These are phyloP conservation scores for Akanthomyces muscarius DNA, from an alignment of 2,329 filamentous ascomycete species.

Conservation along the genomic window DNA sequence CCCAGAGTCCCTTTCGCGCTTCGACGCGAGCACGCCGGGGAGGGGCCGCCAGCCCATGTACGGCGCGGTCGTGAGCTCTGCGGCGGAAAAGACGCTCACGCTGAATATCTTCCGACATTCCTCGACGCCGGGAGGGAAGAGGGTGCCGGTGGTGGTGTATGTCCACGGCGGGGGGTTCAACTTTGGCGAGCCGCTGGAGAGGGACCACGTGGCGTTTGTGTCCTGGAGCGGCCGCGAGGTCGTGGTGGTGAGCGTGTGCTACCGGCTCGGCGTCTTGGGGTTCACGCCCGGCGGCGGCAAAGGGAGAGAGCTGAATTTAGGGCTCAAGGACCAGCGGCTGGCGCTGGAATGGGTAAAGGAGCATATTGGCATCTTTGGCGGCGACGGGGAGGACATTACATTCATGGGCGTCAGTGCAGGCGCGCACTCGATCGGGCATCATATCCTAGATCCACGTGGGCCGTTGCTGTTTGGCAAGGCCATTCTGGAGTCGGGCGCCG, in stretches of 20 bases:
- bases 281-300: conserved; percentile 53
- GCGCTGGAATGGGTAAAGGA: conserved; percentile 57
- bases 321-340: conserved; percentile 58
- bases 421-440: conserved; percentile 66
- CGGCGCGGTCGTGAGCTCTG: conserved; percentile 24
- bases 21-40: conserved; percentile 36
- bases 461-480: conserved; percentile 47
- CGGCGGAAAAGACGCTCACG: conserved; percentile 50
- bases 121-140: conserved; percentile 18
- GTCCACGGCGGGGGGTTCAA: conserved; percentile 63
- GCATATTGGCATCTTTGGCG: conserved; percentile 58
- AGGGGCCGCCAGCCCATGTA: conserved; percentile 22
- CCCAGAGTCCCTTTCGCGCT: conserved; percentile 17
- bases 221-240: conserved; percentile 45
- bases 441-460: conserved; percentile 47
- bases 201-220: conserved; percentile 60
- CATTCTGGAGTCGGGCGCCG: conserved; percentile 54
- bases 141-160: conserved; percentile 52
- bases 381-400: conserved; percentile 54
- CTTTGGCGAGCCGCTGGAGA: conserved; percentile 47
- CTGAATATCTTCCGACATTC: conserved; percentile 46
- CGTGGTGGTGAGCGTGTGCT: conserved; percentile 57
- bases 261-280: conserved; percentile 64
- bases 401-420: conserved; percentile 60
- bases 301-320: conserved; percentile 59